Conservation (phyloP, 2,329 filamentous ascomycete genomes). For the Pseudogymnoascus sp. region DNA sequence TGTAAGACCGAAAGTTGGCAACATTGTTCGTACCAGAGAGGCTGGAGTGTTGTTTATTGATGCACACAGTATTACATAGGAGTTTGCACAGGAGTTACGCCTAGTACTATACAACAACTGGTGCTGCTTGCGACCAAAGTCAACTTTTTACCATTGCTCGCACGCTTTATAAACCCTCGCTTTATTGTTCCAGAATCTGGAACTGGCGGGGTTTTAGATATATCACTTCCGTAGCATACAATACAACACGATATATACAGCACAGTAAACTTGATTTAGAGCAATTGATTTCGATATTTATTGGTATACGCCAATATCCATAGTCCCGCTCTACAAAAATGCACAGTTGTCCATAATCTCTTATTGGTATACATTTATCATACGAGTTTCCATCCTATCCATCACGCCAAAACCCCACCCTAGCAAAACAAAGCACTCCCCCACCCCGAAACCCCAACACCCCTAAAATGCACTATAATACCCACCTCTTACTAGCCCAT, state of each 20-base stretch:
- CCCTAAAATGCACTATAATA: not conserved
- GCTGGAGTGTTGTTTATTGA: not conserved
- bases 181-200: not conserved
- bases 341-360: not conserved
- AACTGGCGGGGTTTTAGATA: not conserved
- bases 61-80: not conserved
- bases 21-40: not conserved
- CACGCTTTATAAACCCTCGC: not conserved
- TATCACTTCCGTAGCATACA: not conserved
- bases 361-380: conserved; percentile 6
- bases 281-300: not conserved
- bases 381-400: not conserved
- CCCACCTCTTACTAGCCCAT: not conserved
- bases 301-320: not conserved
- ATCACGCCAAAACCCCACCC: not conserved
- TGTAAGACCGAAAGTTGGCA: not conserved
- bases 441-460: not conserved
- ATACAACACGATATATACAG: not conserved
- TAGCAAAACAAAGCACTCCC: not conserved
- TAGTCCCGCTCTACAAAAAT: not conserved
- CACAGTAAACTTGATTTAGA: not conserved
- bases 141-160: not conserved
- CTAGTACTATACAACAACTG: not conserved
- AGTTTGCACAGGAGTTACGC: not conserved
- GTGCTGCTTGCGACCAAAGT: not conserved